Percentiles rank a stretch among this genome's conserved stretches.
Conservation (phyloP, 2,329 filamentous ascomycete species). For the Fusarium sororula region DNA sequence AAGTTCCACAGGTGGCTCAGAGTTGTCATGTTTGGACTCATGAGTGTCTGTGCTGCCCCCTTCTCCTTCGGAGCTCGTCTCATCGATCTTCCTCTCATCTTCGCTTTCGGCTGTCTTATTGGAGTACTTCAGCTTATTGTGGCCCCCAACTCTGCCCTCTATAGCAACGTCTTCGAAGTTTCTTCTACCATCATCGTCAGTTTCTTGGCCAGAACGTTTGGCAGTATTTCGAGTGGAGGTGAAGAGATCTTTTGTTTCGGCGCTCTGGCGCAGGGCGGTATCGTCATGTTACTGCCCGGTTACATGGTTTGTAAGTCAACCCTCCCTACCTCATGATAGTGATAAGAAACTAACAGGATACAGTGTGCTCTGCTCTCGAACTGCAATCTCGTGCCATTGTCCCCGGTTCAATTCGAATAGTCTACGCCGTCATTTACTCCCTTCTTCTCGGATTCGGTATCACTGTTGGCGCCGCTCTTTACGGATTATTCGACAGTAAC, state of each 20-base stretch:
- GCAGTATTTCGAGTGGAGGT: slow-evolving; percentile 58
- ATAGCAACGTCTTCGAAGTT: slow-evolving; percentile 73
- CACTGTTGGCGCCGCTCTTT: slow-evolving; percentile 71
- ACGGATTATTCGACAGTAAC: slow-evolving; percentile 66
- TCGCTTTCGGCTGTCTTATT: slow-evolving; percentile 74
- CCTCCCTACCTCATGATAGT: not conserved
- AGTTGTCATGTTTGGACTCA: slow-evolving; percentile 76
- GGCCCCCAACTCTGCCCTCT: slow-evolving; percentile 73
- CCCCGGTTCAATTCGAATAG: slow-evolving; percentile 76
- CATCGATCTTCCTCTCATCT: slow-evolving; percentile 77
- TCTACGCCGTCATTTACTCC: slow-evolving; percentile 79
- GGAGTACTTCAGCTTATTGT: slow-evolving; percentile 76
- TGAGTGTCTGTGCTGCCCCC: slow-evolving; percentile 75
- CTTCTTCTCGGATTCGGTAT: slow-evolving; percentile 78
- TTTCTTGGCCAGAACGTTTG: slow-evolving; percentile 70
- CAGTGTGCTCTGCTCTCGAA: slow-evolving; percentile 63
- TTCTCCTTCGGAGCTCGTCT: slow-evolving; percentile 78
- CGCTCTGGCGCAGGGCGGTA: slow-evolving; percentile 70
- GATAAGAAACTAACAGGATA: not conserved
- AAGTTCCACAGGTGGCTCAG: slow-evolving; percentile 63
- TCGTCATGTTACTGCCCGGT: slow-evolving; percentile 72
- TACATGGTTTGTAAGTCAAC: slow-evolving; percentile 64
- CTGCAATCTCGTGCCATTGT: slow-evolving; percentile 75
- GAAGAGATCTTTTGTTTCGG: slow-evolving; percentile 70
- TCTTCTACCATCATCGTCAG: slow-evolving; percentile 68